These are phyloP conservation scores for Dendrobium officinale DNA, from an alignment of 106 monocot genomes.

Conservation along the genomic window DNA sequence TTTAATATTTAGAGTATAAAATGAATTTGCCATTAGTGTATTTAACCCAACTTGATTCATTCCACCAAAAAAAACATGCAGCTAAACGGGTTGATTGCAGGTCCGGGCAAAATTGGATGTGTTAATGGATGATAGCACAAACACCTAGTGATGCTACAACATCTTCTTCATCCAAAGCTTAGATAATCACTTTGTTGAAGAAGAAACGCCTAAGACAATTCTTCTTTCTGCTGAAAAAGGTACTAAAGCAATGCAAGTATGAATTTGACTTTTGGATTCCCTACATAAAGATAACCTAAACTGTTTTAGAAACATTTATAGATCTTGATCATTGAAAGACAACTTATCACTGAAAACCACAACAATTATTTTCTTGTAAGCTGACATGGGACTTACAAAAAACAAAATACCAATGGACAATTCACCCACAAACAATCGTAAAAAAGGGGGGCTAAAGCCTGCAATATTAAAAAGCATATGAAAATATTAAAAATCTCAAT, in stretches of 20 bases:
- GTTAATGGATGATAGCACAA: not conserved
- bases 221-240: not conserved
- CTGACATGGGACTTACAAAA: not conserved
- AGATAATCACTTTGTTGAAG: not conserved
- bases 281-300: not conserved
- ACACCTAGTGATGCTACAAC: not conserved
- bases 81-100: not conserved
- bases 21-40: not conserved
- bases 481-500: not conserved
- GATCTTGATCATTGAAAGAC: not conserved
- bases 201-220: not conserved
- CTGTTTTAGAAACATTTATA: not conserved
- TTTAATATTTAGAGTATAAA: not conserved
- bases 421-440: not conserved
- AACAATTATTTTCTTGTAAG: not conserved
- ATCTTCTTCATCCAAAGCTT: not conserved
- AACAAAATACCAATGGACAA: not conserved
- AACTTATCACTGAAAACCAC: not conserved
- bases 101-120: not conserved
- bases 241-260: not conserved
- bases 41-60: not conserved
- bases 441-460: not conserved
- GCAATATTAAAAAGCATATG: not conserved
- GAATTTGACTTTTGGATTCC: not conserved
- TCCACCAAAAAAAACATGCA: not conserved